phyloP scores from a whole-genome alignment of 1,139 yeast species.

The Barnettozyma hawaiiensis region DNA sequence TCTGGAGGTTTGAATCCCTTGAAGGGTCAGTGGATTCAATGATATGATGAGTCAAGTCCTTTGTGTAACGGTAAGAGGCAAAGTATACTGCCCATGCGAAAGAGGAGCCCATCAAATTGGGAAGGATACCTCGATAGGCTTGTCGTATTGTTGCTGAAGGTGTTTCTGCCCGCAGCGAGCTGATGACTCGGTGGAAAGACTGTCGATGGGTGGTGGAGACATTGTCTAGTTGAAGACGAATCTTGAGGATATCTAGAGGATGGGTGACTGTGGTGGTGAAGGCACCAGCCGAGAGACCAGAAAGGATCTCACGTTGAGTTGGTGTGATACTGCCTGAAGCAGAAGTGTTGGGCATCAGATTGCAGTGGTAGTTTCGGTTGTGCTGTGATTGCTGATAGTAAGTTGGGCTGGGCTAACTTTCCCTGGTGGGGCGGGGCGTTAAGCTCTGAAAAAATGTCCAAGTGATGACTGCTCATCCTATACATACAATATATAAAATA shows the following conservation, averaged over 20 bases:
- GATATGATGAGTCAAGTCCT: conserved; percentile 30
- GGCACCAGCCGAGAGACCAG: conserved; percentile 84
- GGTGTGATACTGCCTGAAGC: conserved; percentile 15
- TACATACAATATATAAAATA: too few species aligned
- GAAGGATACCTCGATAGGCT: conserved; percentile 72
- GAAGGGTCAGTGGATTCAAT: conserved; percentile 16
- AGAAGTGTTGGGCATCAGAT: not conserved
- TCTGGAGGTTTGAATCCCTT: conserved; percentile 20
- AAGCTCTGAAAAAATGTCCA: too few species aligned
- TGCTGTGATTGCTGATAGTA: too few species aligned
- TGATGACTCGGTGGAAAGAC: conserved; percentile 15
- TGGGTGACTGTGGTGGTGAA: conserved; percentile 76
- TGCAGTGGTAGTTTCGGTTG: too few species aligned
- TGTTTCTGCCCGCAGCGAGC: conserved; percentile 3
- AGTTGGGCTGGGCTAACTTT: too few species aligned
- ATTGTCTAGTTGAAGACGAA: conserved; percentile 56
- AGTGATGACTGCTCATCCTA: too few species aligned
- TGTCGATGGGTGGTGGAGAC: conserved; percentile 18
- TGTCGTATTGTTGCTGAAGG: conserved; percentile 26
- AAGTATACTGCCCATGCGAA: conserved; percentile 89
- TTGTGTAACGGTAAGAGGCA: conserved; percentile 59
- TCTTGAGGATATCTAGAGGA: conserved; percentile 82
- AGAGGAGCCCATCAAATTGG: conserved; percentile 79
- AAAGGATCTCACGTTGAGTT: conserved; percentile 47
- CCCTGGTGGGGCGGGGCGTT: too few species aligned